These are phyloP conservation scores for Spergularia marina DNA, from an alignment of 148 eudicot species.

Conservation along the genomic window DNA sequence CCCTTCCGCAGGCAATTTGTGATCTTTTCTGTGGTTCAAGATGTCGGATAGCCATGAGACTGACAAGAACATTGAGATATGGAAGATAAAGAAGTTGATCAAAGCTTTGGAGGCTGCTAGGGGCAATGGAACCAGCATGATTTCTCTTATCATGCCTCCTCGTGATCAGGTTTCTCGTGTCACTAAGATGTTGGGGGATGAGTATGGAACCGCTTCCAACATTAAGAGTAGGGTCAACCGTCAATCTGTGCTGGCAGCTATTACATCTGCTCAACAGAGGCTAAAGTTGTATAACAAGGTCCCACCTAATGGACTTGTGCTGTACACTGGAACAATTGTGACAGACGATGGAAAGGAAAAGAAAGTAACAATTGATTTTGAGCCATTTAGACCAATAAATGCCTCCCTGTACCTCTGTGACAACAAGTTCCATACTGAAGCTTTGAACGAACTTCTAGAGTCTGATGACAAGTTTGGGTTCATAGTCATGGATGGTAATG, in stretches of 20 bases:
- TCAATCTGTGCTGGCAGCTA: conserved; percentile 38
- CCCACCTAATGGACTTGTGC: conserved; percentile 37
- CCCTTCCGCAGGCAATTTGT: conserved; percentile 17
- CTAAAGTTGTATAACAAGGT: conserved; percentile 35
- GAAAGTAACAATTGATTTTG: conserved; percentile 40
- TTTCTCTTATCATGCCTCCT: conserved; percentile 42
- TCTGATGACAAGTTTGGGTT: conserved; percentile 39
- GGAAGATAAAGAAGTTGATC: conserved; percentile 38
- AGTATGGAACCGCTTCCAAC: conserved; percentile 39
- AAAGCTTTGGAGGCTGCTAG: conserved; percentile 38
- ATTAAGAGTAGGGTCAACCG: conserved; percentile 40
- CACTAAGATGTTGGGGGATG: conserved; percentile 41
- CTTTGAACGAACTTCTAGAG: conserved; percentile 34
- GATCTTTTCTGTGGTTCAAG: not conserved
- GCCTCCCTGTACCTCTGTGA: conserved; percentile 36
- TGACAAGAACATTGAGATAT: conserved; percentile 37
- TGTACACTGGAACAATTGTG: conserved; percentile 37
- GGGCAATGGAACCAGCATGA: conserved; percentile 41
- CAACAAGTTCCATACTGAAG: conserved; percentile 37
- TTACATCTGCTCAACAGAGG: conserved; percentile 41
- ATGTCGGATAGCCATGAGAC: conserved; percentile 34
- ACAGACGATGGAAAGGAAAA: conserved; percentile 39
- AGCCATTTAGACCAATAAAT: conserved; percentile 36
- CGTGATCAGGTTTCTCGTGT: conserved; percentile 37
- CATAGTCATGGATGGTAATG: conserved; percentile 39